Percentiles rank a stretch among this genome's conserved stretches.
Evolutionary conservation across 176 grass and related monocot genomes (phyloP).

Genomic region (Carex pumila): DNA sequence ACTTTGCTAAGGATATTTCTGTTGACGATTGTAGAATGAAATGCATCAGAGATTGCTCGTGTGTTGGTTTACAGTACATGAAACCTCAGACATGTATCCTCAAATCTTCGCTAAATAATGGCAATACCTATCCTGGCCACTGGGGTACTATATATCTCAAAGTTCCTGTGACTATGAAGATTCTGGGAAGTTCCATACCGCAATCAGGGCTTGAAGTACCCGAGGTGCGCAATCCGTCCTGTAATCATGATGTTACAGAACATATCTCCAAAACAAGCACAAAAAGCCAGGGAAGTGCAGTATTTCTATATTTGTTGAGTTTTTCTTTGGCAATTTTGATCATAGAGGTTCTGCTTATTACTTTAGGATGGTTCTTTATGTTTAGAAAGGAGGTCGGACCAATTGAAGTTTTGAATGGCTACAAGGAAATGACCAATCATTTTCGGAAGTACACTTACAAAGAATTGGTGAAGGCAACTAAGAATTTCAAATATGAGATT

Average conservation of each 20-base stretch:
- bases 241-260: background rate
- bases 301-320: slow-evolving; percentile 35
- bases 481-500: slow-evolving; percentile 32
- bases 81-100: slow-evolving; percentile 25
- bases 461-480: slow-evolving; percentile 39
- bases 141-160: slow-evolving; percentile 43
- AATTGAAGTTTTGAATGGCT: slow-evolving; percentile 20
- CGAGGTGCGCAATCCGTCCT: background rate
- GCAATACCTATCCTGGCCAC: slow-evolving; percentile 25
- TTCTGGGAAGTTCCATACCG: background rate
- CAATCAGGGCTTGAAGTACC: slow-evolving; percentile 25
- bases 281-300: background rate
- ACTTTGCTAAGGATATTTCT: slow-evolving; percentile 11
- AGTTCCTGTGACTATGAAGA: slow-evolving; percentile 22
- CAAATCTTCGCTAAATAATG: slow-evolving; percentile 56
- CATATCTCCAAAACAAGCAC: too few species aligned
- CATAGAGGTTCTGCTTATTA: slow-evolving; percentile 28
- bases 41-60: slow-evolving; percentile 15
- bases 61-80: slow-evolving; percentile 44
- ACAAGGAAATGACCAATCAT: slow-evolving; percentile 20
- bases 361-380: slow-evolving; percentile 41
- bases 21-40: slow-evolving; percentile 1
- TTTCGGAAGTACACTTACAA: slow-evolving; percentile 38
- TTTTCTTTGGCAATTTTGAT: slow-evolving; percentile 38
- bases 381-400: slow-evolving; percentile 20